Evolutionary conservation across 129 eudicot genomes (phyloP).

Genomic region (Artemisia argyi): DNA sequence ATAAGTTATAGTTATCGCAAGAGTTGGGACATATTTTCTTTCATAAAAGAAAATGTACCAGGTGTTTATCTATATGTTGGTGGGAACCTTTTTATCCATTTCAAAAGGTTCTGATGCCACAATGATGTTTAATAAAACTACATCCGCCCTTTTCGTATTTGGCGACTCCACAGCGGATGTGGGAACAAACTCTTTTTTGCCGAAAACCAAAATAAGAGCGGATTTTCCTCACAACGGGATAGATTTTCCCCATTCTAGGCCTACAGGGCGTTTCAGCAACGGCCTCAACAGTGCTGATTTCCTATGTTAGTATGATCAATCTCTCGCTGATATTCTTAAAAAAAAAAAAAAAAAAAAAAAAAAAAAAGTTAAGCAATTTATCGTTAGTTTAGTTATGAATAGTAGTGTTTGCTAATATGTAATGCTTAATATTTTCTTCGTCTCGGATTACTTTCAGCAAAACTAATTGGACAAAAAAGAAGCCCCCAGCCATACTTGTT

Average conservation of each 20-base stretch:
- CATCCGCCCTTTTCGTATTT: slow-evolving; percentile 53
- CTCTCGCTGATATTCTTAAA: too few relatives aligned
- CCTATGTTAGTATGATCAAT: slow-evolving; percentile 42
- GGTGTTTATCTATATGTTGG: slow-evolving; percentile 15
- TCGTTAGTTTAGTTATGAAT: not conserved
- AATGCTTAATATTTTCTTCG: not conserved
- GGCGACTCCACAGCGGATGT: slow-evolving; percentile 86
- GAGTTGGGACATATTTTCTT: too few relatives aligned
- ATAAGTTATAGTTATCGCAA: too few relatives aligned
- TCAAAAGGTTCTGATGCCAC: slow-evolving; percentile 13
- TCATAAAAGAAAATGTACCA: not conserved
- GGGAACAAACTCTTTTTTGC: slow-evolving; percentile 58
- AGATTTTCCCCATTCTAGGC: slow-evolving; percentile 49
- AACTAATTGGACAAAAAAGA: slow-evolving; percentile 30
- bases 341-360: too few relatives aligned
- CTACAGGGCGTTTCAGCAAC: slow-evolving; percentile 80
- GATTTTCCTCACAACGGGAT: slow-evolving; percentile 57
- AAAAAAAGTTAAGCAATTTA: not conserved
- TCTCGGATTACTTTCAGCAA: slow-evolving; percentile 20
- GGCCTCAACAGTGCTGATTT: slow-evolving; percentile 76
- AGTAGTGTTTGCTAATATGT: not conserved
- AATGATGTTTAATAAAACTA: not conserved
- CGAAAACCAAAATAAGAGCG: slow-evolving; percentile 32
- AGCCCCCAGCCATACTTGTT: slow-evolving; percentile 42
- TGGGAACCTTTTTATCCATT: slow-evolving; percentile 20